Percentiles rank a stretch among this genome's conserved stretches.
Evolutionary conservation across 2,329 filamentous ascomycete genomes (phyloP).

Genomic region (Hymenoscyphus infarciens): DNA sequence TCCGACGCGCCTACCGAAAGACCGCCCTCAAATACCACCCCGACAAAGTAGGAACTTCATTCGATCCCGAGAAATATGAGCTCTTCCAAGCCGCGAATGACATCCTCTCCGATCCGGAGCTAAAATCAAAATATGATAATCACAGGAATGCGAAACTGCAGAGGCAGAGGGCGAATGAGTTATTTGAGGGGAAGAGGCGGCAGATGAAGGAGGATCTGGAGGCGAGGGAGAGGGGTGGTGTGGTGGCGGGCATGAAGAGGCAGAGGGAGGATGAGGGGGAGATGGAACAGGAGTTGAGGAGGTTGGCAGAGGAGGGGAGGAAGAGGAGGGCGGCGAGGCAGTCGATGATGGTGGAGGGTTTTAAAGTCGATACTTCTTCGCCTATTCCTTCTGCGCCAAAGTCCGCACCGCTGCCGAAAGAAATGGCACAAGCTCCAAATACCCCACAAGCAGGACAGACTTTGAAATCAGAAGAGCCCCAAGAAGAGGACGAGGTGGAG

Average conservation of each 20-base stretch:
- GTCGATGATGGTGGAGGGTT: conserved; percentile 37
- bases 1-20: conserved; percentile 66
- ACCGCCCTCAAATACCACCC: conserved; percentile 89
- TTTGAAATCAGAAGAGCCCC: conserved; percentile 22
- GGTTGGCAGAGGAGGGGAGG: conserved; percentile 50
- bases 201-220: conserved; percentile 86
- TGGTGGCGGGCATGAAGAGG: conserved; percentile 52
- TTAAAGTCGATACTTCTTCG: conserved; percentile 15
- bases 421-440: background rate
- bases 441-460: conserved; percentile 14
- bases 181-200: conserved; percentile 69
- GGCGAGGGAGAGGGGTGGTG: conserved; percentile 59
- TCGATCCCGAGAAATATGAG: conserved; percentile 80
- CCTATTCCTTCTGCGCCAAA: conserved; percentile 22
- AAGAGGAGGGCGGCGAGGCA: conserved; percentile 47
- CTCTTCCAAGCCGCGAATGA: conserved; percentile 82
- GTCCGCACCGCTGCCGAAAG: background rate
- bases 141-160: conserved; percentile 67
- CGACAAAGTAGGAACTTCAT: conserved; percentile 76
- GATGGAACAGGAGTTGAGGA: conserved; percentile 50
- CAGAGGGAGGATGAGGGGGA: conserved; percentile 49
- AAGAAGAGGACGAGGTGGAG: conserved; percentile 41
- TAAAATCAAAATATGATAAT: conserved; percentile 75
- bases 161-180: conserved; percentile 66
- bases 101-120: conserved; percentile 67